Evolutionary conservation across 345 rosid species (phyloP), one percentile per base, ranked within the genome.

Genomic region (Euphorbia peplus): DNA sequence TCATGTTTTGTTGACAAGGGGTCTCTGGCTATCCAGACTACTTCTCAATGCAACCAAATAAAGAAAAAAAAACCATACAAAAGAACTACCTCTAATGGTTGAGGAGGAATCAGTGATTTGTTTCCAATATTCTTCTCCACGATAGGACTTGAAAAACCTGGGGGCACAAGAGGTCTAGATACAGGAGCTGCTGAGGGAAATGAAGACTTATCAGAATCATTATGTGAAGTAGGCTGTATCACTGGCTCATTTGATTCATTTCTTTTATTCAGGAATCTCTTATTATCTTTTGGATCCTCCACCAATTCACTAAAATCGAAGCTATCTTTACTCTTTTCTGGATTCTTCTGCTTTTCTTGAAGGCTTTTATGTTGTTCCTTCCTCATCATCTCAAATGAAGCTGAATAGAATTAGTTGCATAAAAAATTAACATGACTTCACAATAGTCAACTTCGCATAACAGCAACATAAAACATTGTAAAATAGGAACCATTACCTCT

Each of bases 81-180:
- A 19, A 26, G 29, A 39, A 50, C 71, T 81, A 86, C 95, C 93
- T 84, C 86, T 44, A 71, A 80, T 35, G 82, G 71, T 55, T 65
- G 73, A 41, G 72, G 55, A 58, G 80, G 81, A 73, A 62, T 68
- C 8, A 74, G 75, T 70, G 85, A 66, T 77, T 85, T 83, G 58
- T 81, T 75, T 70, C 86, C 91, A 64, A 65, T 55, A 71, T 76
- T 84, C 74, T 74, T 83, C 67, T 84, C 96, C 61, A 73, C 73
- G 68, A 66, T 8, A 60, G 84, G 30, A 71, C 80, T 76, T 8
- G 87, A 69, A 82, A 95, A 95, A 60, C 99, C 98, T 7, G 99
- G 99, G 48, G 99, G 99, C 70, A 95, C 99, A 78, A 87, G 97
- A 68, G 99, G 99, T 76, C 96, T 85, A 64, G 92, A 78, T 66